Evolutionary conservation across 306 rosid species (phyloP), one percentile per base, ranked within the genome.

Genomic region (Trifolium repens): DNA sequence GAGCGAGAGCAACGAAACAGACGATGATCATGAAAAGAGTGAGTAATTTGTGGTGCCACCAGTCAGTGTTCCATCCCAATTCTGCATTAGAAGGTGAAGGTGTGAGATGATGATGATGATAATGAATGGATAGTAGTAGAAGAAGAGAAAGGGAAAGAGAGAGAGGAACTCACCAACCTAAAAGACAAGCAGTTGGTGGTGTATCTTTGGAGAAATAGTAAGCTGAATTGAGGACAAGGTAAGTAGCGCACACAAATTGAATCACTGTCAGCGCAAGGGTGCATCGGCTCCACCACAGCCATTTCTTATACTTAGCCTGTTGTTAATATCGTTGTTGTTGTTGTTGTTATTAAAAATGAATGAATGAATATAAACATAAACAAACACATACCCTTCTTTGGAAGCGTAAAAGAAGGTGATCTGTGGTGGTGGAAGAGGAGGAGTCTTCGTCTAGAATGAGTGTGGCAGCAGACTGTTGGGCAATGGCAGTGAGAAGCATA

Each of bases 251-350:
- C 22, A 79, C 32, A 73, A 87, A 82, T 76, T 93, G 98, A 61
- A 93, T 74, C 42, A 84, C 47, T 2, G 83, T 81, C 35, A 91
- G 55, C 5, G 81, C 35, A 7, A 80, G 6, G 0, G 87, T 81
- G 65, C 84, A 79, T 39, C 98, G 92, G 74, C 84, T 88, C 98
- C 98, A 93, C 89, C 88, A 74, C 5, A 91, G 81, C 97, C 98
- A 93, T 64, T 62, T 88, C 85, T 76, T 91, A 67, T 91, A 91
- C 81, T 71, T 81, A 19, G 69, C 72, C 62, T 55, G 14, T 49
- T 15, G n/a, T n/a, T n/a, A n/a, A n/a, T n/a, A n/a, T n/a, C n/a
- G n/a, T n/a, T n/a, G 17, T 15, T 54, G 13, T 0, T 54, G 4
- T 3, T 19, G 3, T 54, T 8, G 8, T 8, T 54, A 9, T 0